Evolutionary conservation across 108 stramenopile species (phyloP).

Genomic region (Bacterosira constricta): DNA sequence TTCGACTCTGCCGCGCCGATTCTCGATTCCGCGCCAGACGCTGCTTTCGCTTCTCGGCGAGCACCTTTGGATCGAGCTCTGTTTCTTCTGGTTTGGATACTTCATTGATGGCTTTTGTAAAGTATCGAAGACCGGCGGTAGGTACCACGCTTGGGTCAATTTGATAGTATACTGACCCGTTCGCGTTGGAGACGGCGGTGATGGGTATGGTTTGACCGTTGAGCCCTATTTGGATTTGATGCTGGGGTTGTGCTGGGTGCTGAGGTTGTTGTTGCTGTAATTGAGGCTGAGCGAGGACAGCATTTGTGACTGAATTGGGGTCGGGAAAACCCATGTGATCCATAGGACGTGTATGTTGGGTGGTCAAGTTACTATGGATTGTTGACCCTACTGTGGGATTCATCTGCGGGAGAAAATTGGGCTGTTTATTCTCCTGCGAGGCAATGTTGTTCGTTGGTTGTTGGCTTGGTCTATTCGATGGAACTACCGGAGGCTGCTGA

Average conservation of each 20-base stretch:
- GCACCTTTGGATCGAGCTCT: constrained; percentile 41
- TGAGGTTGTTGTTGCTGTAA: constrained; percentile 19
- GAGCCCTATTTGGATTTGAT: constrained; percentile 34
- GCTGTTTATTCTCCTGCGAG: background rate
- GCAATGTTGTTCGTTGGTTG: background rate
- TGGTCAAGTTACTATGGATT: background rate
- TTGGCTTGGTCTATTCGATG: no score
- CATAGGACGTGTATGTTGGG: constrained; percentile 13
- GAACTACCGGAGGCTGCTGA: no score
- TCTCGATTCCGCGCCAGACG: constrained; percentile 87
- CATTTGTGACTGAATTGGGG: constrained; percentile 5
- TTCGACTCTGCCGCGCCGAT: constrained; percentile 76
- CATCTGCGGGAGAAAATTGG: constrained; percentile 11
- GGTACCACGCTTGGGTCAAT: constrained; percentile 40
- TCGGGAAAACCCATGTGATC: constrained; percentile 17
- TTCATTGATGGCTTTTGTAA: constrained; percentile 49
- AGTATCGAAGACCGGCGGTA: constrained; percentile 31
- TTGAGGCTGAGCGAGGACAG: background rate
- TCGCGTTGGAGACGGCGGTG: constrained; percentile 25
- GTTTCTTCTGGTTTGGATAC: constrained; percentile 39
- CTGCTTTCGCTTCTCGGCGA: constrained; percentile 77
- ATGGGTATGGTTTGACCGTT: constrained; percentile 45
- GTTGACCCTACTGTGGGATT: background rate
- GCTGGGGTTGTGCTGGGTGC: constrained; percentile 29
- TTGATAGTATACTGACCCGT: constrained; percentile 40